Percentiles rank a stretch among this genome's conserved stretches.
Conservation (phyloP, 208 protist genomes). For the Zelonia costaricensis region DNA sequence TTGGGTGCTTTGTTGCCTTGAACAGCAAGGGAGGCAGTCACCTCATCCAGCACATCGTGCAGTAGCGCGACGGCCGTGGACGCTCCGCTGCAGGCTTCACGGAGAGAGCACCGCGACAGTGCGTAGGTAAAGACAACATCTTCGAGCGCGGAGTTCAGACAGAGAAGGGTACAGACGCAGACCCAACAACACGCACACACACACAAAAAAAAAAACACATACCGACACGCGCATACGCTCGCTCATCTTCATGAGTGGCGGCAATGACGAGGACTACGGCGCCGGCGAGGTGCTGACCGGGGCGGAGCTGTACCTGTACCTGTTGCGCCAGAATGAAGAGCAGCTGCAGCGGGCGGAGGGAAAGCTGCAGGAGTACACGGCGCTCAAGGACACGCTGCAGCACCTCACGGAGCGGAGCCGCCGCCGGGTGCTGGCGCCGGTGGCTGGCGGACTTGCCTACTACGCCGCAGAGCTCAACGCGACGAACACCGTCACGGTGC, state of each 20-base stretch:
- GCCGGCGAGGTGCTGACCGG: slow-evolving; percentile 62
- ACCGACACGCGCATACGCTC: neutral
- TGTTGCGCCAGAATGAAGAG: slow-evolving; percentile 49
- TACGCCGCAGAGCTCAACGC: slow-evolving; percentile 72
- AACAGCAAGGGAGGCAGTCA: too few species aligned
- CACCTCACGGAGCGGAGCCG: slow-evolving; percentile 57
- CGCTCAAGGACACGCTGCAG: slow-evolving; percentile 54
- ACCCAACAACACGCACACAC: neutral
- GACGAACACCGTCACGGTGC: slow-evolving; percentile 84
- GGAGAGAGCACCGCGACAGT: too few species aligned
- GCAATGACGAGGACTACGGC: slow-evolving; percentile 38
- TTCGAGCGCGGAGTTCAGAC: too few species aligned
- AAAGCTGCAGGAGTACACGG: slow-evolving; percentile 50
- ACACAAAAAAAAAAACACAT: neutral
- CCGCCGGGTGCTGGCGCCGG: slow-evolving; percentile 68
- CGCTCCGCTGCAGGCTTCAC: too few species aligned
- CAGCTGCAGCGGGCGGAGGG: slow-evolving; percentile 30
- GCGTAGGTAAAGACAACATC: too few species aligned
- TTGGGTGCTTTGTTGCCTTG: too few species aligned
- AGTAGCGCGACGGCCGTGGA: too few species aligned
- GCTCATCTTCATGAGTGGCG: too few species aligned
- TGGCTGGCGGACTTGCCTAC: slow-evolving; percentile 79
- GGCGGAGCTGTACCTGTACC: slow-evolving; percentile 71
- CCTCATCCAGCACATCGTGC: too few species aligned
- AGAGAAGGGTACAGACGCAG: neutral